phyloP scores from a whole-genome alignment of 2,329 filamentous ascomycete genomes.

The Fusarium gaditjirri region DNA sequence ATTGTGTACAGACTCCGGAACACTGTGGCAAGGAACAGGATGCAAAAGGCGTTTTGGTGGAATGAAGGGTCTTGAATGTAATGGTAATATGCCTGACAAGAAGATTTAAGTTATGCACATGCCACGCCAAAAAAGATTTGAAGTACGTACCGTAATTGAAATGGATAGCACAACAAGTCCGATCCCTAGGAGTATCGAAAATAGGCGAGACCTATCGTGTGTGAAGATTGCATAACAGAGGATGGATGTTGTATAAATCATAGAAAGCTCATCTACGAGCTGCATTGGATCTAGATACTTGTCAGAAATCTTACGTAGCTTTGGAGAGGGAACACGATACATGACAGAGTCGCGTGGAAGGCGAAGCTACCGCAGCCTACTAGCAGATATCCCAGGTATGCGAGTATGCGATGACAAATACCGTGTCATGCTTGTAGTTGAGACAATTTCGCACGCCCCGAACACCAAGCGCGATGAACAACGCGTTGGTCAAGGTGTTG shows the following conservation, averaged over 20 bases:
- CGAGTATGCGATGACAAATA: not conserved
- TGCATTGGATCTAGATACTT: not conserved
- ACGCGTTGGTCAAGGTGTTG: not conserved
- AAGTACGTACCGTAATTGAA: not conserved
- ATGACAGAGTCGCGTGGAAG: not conserved
- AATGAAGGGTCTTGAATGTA: not conserved
- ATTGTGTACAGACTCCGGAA: not conserved
- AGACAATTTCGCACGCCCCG: not conserved
- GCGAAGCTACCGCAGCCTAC: not conserved
- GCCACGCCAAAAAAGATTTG: accelerated
- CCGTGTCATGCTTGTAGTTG: not conserved
- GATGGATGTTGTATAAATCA: not conserved
- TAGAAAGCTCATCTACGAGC: not conserved
- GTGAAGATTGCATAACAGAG: not conserved
- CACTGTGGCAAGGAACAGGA: not conserved
- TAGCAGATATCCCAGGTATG: not conserved
- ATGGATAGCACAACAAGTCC: not conserved
- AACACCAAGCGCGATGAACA: not conserved
- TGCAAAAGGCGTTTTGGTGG: not conserved
- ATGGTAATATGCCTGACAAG: not conserved
- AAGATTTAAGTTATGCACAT: accelerated
- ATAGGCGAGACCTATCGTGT: not conserved
- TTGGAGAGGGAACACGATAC: accelerated
- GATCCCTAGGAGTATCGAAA: accelerated
- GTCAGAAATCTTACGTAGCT: accelerated